Evolutionary conservation across 2,329 filamentous ascomycete genomes (phyloP).

Genomic region (Pseudonectria buxi): DNA sequence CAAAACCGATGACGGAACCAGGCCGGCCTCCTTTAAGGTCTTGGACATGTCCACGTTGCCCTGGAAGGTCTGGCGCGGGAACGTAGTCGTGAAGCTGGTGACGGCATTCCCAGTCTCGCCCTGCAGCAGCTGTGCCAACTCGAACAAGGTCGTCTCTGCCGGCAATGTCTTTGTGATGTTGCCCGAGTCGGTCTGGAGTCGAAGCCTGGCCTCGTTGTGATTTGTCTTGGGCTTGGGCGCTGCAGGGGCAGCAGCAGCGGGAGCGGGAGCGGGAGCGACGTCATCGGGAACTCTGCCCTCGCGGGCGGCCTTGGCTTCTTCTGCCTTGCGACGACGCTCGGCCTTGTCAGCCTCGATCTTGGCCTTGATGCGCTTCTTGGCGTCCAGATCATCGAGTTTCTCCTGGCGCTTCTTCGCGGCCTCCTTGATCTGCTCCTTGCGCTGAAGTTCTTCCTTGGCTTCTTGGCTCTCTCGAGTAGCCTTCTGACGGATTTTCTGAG

Average conservation of each 20-base stretch:
- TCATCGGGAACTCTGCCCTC: constrained; percentile 58
- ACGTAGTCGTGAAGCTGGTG: constrained; percentile 75
- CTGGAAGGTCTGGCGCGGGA: constrained; percentile 75
- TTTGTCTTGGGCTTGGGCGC: constrained; percentile 57
- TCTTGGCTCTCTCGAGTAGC: constrained; percentile 84
- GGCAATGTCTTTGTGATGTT: constrained; percentile 83
- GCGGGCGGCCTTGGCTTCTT: constrained; percentile 77
- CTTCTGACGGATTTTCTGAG: constrained; percentile 70
- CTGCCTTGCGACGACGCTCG: constrained; percentile 76
- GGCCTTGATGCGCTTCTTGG: constrained; percentile 82
- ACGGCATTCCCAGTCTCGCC: constrained; percentile 65
- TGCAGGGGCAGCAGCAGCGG: constrained; percentile 41
- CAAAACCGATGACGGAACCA: constrained; percentile 85
- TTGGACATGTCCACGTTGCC: constrained; percentile 71
- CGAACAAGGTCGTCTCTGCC: constrained; percentile 85
- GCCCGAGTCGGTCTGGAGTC: constrained; percentile 67
- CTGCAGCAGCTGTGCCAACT: constrained; percentile 72
- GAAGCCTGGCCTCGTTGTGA: constrained; percentile 73
- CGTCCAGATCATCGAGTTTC: constrained; percentile 77
- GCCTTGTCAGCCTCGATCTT: constrained; percentile 95
- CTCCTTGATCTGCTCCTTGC: constrained; percentile 89
- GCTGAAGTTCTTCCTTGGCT: constrained; percentile 78
- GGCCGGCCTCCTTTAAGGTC: constrained; percentile 84
- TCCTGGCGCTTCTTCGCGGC: constrained; percentile 80
- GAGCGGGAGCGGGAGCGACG: constrained; percentile 33